Base-by-base conservation (phyloP, 2,329 filamentous ascomycete genomes). In the Orbilia javanica region DNA sequence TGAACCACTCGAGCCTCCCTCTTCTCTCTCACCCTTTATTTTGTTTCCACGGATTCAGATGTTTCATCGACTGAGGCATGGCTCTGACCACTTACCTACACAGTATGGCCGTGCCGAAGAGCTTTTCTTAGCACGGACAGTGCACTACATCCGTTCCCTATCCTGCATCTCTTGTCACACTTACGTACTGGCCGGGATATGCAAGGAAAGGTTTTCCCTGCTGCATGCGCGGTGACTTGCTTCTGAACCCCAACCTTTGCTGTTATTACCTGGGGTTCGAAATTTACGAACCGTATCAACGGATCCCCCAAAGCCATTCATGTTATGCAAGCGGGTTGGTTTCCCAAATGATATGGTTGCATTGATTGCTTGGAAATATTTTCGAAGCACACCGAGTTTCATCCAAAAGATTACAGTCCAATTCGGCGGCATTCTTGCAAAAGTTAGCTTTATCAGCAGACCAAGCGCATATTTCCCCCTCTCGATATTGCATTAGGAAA, bases 141-240 rank as follows among this genome's bases (percentile, higher is more conserved):
- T 29, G n/a, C 25, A 57, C 52, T 53, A 18, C 20, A 50, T 36
- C 34, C 29, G 46, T 62, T 67, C 70, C 63, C 34, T 65, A 65
- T 76, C 60, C 57, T 76, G 72, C 72, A 76, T 65, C 44, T 57
- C 46, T 76, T 64, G 63, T 68, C 71, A 76, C 65, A 55, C 72
- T 76, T 76, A 69, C 55, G 64, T 75, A 67, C 36, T 48, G 46
- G 44, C 13, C 55, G n/a, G 39, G 11, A 18, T 29, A 65, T 70
- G 57, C 65, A 77, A 77, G 72, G 65, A 42, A 70, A 67, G 34
- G 57, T 71, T 65, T 52, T 66, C 60, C 48, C 62, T 77, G 73
- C 73, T 71, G 73, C 73, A 77, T 71, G 73, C 73, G 73, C 64
- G 73, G 66, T 70, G 66, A 77, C 73, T 77, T 67, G 73, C 73